phyloP scores from a whole-genome alignment of 2,329 filamentous ascomycete species.

The Fusarium stilboides region DNA sequence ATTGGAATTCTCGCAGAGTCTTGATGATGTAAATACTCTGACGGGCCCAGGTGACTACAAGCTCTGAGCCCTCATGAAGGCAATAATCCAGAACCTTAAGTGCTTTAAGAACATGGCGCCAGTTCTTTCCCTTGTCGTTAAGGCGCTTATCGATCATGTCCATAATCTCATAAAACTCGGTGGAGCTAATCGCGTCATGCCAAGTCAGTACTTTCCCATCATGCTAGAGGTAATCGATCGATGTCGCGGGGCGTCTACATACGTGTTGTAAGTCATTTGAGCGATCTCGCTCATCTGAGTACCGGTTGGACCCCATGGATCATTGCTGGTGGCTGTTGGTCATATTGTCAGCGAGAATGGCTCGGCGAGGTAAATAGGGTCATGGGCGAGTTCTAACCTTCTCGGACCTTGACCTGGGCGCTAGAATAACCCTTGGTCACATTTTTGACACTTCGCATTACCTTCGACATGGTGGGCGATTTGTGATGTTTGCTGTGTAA shows the following conservation, averaged over 20 bases:
- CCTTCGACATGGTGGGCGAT: conserved; percentile 85
- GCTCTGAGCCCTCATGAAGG: conserved; percentile 94
- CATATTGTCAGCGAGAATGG: conserved; percentile 38
- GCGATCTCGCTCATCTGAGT: conserved; percentile 99
- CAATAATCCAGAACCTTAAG: conserved; percentile 98
- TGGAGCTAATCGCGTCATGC: conserved; percentile 72
- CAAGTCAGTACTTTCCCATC: conserved; percentile 37
- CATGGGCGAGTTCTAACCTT: conserved; percentile 74
- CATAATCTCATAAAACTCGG: conserved; percentile 99
- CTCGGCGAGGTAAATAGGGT: background rate
- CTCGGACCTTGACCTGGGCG: conserved; percentile 97
- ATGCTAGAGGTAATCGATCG: background rate
- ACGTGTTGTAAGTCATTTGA: conserved; percentile 98
- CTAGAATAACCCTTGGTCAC: conserved; percentile 98
- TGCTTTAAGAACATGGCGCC: conserved; percentile 97
- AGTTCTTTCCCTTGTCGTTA: conserved; percentile 99
- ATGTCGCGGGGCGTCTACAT: conserved; percentile 57
- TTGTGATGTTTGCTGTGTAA: conserved; percentile 21
- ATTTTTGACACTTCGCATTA: conserved; percentile 98
- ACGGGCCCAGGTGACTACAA: conserved; percentile 97
- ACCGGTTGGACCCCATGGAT: conserved; percentile 97
- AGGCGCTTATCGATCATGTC: conserved; percentile 99
- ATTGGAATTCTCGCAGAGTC: conserved; percentile 96
- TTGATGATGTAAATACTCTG: conserved; percentile 99
- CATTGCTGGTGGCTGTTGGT: conserved; percentile 92